Base-by-base conservation (phyloP, 805 yeast genomes). In the Nakazawaea pomicola region DNA sequence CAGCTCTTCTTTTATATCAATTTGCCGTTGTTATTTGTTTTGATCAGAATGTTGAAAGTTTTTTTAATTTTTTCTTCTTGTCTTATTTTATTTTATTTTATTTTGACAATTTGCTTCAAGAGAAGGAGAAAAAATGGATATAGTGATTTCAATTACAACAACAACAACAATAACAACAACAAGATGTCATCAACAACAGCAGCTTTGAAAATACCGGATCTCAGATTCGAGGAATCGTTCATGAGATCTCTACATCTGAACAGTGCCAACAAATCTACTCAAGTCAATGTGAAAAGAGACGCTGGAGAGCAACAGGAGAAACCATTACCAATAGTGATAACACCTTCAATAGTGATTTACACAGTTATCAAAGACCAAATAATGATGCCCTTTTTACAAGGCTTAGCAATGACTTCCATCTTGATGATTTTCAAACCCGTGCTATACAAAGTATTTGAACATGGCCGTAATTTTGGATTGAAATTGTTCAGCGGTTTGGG, bases 181-280 rank as follows among this genome's bases (percentile, higher is more conserved):
- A 20, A 33, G 15, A 33, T 18, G n/a, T n/a, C n/a, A n/a, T n/a
- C n/a, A n/a, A n/a, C 38, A 29, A 30, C 32, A 9, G 48, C 70
- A 23, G 51, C 51, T 18, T 45, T 55, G 15, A 44, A 57, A 1
- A 62, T 72, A 3, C 90, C 90, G 1, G 91, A 83, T 50, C 59
- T 83, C 18, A 64, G 91, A 33, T 82, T 80, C 50, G 86, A 80
- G 51, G 72, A 78, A 42, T 64, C 83, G 2, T 83, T 83, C 54
- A 56, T 65, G 47, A 61, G 66, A 27, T 63, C 73, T n/a, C 49
- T 60, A 6, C 39, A 47, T 8, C 36, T 43, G 11, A 58, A 57
- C 33, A 52, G 63, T 31, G 34, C 48, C 27, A 36, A 50, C 40
- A 35, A 52, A 40, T 31, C 48, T 51, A 29, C 46, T 46, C 17